These are phyloP conservation scores for Boletus rubescentipes DNA, from an alignment of 768 basidiomycete species.

Conservation along the genomic window DNA sequence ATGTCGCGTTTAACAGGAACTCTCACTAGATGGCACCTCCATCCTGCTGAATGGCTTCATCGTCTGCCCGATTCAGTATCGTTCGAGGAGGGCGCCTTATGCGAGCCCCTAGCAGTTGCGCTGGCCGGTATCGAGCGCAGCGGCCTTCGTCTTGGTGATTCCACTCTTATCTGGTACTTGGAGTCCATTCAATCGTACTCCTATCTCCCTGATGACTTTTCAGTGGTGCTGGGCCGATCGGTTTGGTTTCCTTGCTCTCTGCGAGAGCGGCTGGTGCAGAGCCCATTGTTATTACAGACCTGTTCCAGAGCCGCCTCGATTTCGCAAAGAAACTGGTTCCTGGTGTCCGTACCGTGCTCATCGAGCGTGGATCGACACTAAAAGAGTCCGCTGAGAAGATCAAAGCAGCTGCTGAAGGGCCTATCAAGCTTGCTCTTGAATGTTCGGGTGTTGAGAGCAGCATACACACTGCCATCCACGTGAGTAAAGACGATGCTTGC, in stretches of 20 bases:
- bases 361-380: slow-evolving; percentile 44
- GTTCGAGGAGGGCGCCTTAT: slow-evolving; percentile 67
- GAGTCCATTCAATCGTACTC: not conserved
- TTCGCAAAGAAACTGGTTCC: slow-evolving; percentile 64
- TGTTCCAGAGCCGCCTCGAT: slow-evolving; percentile 63
- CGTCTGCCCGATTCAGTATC: slow-evolving; percentile 59
- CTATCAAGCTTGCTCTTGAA: slow-evolving; percentile 54
- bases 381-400: slow-evolving; percentile 54
- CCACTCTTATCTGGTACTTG: slow-evolving; percentile 56
- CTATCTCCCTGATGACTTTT: slow-evolving; percentile 14
- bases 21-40: slow-evolving; percentile 63
- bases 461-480: slow-evolving; percentile 57
- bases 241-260: slow-evolving; percentile 58
- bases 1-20: slow-evolving; percentile 42
- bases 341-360: slow-evolving; percentile 55
- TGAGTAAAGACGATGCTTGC: slow-evolving; percentile 27
- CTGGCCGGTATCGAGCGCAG: slow-evolving; percentile 67
- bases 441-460: slow-evolving; percentile 67
- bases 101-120: slow-evolving; percentile 67
- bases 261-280: slow-evolving; percentile 69
- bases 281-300: slow-evolving; percentile 67
- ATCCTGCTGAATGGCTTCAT: slow-evolving; percentile 68
- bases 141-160: slow-evolving; percentile 62
- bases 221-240: slow-evolving; percentile 70
- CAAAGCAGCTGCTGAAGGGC: slow-evolving; percentile 48